Conservation (phyloP, 176 grass and related monocot genomes). For the Triticum dicoccoides region DNA sequence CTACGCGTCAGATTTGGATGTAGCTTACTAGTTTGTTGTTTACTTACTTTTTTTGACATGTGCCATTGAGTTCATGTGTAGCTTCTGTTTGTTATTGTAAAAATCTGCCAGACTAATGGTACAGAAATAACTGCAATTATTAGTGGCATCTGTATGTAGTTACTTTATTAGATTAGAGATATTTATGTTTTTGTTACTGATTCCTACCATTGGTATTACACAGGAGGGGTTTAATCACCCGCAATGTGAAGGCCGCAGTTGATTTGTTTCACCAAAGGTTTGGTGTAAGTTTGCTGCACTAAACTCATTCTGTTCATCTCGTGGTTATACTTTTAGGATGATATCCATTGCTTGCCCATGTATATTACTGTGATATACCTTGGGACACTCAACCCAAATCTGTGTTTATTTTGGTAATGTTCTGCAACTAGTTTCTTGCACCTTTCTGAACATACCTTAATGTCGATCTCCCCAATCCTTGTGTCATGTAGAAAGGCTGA, state of each 20-base stretch:
- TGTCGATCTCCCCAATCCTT: background rate
- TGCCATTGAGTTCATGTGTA: background rate
- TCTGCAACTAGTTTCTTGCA: background rate
- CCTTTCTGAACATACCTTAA: background rate
- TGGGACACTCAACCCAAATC: background rate
- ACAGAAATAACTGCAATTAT: background rate
- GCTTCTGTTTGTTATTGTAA: background rate
- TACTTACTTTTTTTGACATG: background rate
- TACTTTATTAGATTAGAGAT: background rate
- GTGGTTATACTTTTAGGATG: background rate
- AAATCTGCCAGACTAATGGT: background rate
- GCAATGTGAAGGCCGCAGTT: conserved; percentile 80
- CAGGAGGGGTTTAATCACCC: conserved; percentile 94
- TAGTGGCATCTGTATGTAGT: background rate
- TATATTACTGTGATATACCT: background rate
- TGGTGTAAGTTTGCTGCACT: conserved; percentile 61
- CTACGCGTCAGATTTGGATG: too few species aligned
- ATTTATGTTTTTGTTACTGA: background rate
- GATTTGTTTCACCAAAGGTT: conserved; percentile 94
- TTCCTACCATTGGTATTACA: conserved; percentile 23
- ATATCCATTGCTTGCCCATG: background rate
- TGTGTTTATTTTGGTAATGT: background rate
- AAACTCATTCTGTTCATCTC: background rate
- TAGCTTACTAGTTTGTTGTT: background rate
- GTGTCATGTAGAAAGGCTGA: background rate